Conservation (phyloP, 495 filamentous ascomycete genomes). For the Trichoderma asperelloides region DNA sequence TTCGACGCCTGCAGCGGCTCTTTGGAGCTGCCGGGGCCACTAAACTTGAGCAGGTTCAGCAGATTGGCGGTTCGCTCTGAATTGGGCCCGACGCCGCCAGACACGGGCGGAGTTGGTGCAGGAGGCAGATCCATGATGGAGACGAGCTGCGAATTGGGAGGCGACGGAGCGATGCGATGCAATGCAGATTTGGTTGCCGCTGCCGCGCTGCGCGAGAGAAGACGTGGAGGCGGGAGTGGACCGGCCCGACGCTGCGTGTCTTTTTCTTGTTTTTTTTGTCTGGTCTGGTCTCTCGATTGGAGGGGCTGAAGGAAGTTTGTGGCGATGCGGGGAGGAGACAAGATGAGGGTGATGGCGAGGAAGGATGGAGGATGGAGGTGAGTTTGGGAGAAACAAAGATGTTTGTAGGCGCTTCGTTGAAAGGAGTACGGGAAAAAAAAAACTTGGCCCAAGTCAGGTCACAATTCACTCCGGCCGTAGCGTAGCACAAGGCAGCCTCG, state of each 20-base stretch:
- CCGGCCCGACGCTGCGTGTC: not conserved
- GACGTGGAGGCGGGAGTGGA: not conserved
- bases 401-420: not conserved
- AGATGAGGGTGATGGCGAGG: constrained; percentile 6
- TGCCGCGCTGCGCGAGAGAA: constrained; percentile 5
- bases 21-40: constrained; percentile 37
- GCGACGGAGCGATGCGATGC: constrained; percentile 1
- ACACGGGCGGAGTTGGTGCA: constrained; percentile 38
- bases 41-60: constrained; percentile 83
- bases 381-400: not conserved
- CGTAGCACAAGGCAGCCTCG: not conserved
- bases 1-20: constrained; percentile 11
- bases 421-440: not conserved
- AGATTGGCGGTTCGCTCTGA: constrained; percentile 60
- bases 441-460: not conserved
- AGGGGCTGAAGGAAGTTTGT: not conserved
- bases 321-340: no score
- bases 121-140: constrained; percentile 27
- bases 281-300: not conserved
- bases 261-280: not conserved
- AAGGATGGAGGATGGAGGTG: not conserved
- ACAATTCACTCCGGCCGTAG: not conserved
- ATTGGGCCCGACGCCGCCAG: constrained; percentile 28
- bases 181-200: constrained; percentile 3
- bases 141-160: not conserved